Evolutionary conservation across 495 filamentous ascomycete species (phyloP).

Genomic region (Polyplosphaeria fusca): DNA sequence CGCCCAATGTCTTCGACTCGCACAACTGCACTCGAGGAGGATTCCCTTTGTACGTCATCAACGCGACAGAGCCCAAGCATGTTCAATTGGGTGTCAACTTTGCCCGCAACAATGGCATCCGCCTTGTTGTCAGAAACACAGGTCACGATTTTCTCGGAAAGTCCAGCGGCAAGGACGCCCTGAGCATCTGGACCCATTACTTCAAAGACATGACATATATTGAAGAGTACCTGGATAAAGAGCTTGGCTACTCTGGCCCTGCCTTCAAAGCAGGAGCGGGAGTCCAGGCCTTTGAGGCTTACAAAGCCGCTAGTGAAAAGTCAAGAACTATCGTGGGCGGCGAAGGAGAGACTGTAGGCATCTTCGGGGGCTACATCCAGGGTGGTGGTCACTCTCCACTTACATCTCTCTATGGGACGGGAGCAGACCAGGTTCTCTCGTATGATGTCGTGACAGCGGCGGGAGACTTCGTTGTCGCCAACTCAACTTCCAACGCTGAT

Average conservation of each 20-base stretch:
- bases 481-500: slow-evolving; percentile 20
- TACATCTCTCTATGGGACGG: slow-evolving; percentile 24
- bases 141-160: slow-evolving; percentile 49
- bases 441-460: slow-evolving; percentile 23
- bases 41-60: slow-evolving; percentile 59
- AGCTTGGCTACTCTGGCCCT: slow-evolving; percentile 21
- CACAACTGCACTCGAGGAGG: slow-evolving; percentile 53
- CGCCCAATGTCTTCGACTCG: slow-evolving; percentile 19
- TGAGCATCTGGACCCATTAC: slow-evolving; percentile 34
- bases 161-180: slow-evolving; percentile 15
- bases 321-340: slow-evolving; percentile 27
- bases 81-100: slow-evolving; percentile 62
- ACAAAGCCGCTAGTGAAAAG: slow-evolving; percentile 28
- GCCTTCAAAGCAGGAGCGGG: slow-evolving; percentile 28
- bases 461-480: slow-evolving; percentile 24
- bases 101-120: slow-evolving; percentile 56
- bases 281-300: slow-evolving; percentile 30
- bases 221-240: slow-evolving; percentile 17
- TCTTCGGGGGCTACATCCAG: slow-evolving; percentile 31
- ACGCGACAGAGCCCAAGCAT: slow-evolving; percentile 54
- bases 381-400: slow-evolving; percentile 30
- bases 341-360: slow-evolving; percentile 31
- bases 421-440: slow-evolving; percentile 26
- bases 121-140: slow-evolving; percentile 67
- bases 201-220: slow-evolving; percentile 31